Conservation (phyloP, 495 filamentous ascomycete genomes). For the Amphirosellinia nigrospora region DNA sequence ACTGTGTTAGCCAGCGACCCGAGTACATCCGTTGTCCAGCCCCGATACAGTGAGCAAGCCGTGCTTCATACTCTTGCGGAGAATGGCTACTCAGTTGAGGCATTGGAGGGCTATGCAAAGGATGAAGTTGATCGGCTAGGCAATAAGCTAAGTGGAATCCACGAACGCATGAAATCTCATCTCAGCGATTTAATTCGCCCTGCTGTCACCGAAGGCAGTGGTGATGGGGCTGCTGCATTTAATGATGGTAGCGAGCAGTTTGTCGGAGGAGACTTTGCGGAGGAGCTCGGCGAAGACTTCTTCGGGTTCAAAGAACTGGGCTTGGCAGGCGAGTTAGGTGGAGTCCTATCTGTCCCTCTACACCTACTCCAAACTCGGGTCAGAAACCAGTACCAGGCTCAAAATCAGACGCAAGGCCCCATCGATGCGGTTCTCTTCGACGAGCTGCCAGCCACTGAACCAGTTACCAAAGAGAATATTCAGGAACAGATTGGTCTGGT, state of each 20-base stretch:
- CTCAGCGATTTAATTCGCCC: constrained; percentile 90
- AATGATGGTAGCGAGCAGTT: constrained; percentile 98
- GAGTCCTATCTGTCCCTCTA: constrained; percentile 86
- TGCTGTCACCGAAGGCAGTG: constrained; percentile 77
- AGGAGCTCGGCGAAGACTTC: constrained; percentile 97
- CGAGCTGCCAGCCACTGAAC: constrained; percentile 74
- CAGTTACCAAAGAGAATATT: constrained; percentile 80
- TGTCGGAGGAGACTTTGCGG: constrained; percentile 93
- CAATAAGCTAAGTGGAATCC: constrained; percentile 79
- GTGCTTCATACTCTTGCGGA: constrained; percentile 83
- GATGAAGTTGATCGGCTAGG: constrained; percentile 93
- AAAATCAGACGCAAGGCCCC: constrained; percentile 64
- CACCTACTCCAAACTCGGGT: constrained; percentile 94
- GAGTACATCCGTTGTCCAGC: constrained; percentile 48
- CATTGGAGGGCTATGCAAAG: constrained; percentile 84
- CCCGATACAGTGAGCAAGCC: constrained; percentile 82
- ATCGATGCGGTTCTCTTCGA: constrained; percentile 66
- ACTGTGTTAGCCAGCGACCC: constrained; percentile 43
- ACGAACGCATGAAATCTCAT: constrained; percentile 90
- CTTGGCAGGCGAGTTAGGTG: constrained; percentile 86
- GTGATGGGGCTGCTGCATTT: constrained; percentile 89
- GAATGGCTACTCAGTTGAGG: constrained; percentile 80
- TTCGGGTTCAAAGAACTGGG: constrained; percentile 98
- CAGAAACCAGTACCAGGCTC: constrained; percentile 76
- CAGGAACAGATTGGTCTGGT: constrained; percentile 81